phyloP scores from a whole-genome alignment of 169 alveolate species.

The Eimeria sp. region DNA sequence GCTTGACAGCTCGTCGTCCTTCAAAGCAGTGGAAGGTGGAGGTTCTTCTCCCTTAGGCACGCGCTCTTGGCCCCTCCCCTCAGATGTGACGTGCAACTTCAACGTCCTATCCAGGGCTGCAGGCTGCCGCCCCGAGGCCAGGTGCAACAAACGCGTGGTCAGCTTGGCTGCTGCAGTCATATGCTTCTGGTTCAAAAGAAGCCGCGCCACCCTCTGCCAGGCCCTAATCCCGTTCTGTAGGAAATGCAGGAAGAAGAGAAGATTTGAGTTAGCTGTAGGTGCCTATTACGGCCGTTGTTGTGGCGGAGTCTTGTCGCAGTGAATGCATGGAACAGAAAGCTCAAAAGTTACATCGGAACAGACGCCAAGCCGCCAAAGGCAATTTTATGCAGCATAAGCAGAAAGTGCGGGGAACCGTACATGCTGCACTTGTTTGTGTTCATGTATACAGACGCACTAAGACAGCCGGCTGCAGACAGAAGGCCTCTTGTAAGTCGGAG shows the following conservation, averaged over 20 bases:
- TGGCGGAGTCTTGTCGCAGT: background rate
- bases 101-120: background rate
- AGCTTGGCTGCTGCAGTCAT: conserved; percentile 15
- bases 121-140: background rate
- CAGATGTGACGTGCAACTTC: background rate
- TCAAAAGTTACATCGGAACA: too few species aligned
- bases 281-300: background rate
- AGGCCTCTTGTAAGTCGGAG: background rate
- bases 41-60: background rate
- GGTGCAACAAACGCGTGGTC: conserved; percentile 12
- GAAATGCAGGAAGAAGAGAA: background rate
- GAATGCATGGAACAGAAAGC: background rate
- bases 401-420: background rate
- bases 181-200: background rate
- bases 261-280: too few species aligned
- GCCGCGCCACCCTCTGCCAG: conserved; percentile 45
- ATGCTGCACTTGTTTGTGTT: background rate
- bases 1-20: background rate
- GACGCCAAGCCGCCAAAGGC: background rate
- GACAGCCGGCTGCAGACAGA: conserved; percentile 8
- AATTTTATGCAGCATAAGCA: background rate
- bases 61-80: background rate
- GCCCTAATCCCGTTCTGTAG: conserved; percentile 35
- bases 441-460: background rate
- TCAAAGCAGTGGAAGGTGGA: background rate